Conservation (phyloP, 805 yeast species). For the Ogataea henricii region DNA sequence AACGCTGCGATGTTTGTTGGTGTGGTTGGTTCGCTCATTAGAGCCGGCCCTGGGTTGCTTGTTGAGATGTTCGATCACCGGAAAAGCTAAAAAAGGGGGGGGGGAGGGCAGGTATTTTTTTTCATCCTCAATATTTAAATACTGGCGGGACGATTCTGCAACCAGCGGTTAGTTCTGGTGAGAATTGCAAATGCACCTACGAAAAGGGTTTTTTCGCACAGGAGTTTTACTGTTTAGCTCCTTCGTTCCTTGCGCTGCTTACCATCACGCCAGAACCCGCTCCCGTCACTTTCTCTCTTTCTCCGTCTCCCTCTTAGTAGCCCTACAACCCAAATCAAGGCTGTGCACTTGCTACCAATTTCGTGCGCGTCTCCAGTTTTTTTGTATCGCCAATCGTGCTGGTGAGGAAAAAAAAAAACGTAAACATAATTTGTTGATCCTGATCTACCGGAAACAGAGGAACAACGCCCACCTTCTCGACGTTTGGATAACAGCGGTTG, state of each 20-base stretch:
- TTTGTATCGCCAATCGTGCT: background rate
- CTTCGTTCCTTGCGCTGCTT: background rate
- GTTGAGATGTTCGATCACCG: background rate
- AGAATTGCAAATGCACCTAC: too few relatives aligned
- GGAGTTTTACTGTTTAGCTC: too few relatives aligned
- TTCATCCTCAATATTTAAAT: background rate
- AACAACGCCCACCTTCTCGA: background rate
- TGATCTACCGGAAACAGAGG: too few relatives aligned
- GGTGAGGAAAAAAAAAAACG: background rate
- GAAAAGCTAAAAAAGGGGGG: background rate
- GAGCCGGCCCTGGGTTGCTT: background rate
- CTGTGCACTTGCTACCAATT: constrained; percentile 4
- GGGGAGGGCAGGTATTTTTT: background rate
- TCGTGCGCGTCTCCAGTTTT: background rate
- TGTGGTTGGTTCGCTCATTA: background rate
- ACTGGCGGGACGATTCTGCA: background rate
- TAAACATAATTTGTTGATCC: background rate
- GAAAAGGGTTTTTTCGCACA: too few relatives aligned
- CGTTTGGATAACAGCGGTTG: too few relatives aligned
- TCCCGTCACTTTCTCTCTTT: background rate
- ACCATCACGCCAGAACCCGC: too few relatives aligned
- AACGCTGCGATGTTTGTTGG: constrained; percentile 12
- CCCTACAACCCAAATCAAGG: background rate
- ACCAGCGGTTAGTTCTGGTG: background rate
- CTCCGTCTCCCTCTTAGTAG: background rate